Conservation (phyloP, 1,139 yeast genomes). For the Protomyces inouyei region DNA sequence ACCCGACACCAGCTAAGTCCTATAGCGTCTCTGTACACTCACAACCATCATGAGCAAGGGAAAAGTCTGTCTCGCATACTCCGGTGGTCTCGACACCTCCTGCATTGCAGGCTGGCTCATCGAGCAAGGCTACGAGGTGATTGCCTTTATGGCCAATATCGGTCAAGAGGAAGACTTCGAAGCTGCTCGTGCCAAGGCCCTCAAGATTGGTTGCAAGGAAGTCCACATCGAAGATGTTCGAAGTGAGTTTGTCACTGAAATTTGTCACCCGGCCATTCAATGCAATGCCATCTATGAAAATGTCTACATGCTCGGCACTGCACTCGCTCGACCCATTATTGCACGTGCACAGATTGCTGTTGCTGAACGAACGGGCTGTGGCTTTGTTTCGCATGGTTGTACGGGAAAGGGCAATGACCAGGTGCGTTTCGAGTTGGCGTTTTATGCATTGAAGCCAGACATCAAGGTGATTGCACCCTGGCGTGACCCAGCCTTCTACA, state of each 20-base stretch:
- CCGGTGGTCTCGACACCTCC: slow-evolving; percentile 98
- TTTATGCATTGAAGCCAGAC: slow-evolving; percentile 96
- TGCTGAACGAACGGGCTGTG: slow-evolving; percentile 96
- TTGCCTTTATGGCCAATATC: slow-evolving; percentile 58
- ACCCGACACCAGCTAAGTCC: not conserved
- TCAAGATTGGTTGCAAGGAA: slow-evolving; percentile 94
- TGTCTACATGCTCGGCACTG: slow-evolving; percentile 91
- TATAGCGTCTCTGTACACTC: too few species aligned
- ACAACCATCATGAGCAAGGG: slow-evolving; percentile 12
- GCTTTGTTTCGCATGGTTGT: slow-evolving; percentile 97
- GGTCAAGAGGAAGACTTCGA: slow-evolving; percentile 84
- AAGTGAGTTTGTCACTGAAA: slow-evolving; percentile 87
- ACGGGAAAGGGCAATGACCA: slow-evolving; percentile 99
- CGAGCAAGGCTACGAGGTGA: slow-evolving; percentile 95
- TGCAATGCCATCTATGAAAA: slow-evolving; percentile 96
- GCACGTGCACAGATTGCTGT: slow-evolving; percentile 97
- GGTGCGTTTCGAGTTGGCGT: slow-evolving; percentile 93
- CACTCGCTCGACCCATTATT: slow-evolving; percentile 96
- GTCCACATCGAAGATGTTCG: slow-evolving; percentile 92
- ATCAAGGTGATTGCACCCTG: slow-evolving; percentile 97
- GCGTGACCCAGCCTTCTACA: slow-evolving; percentile 94
- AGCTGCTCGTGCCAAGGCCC: slow-evolving; percentile 93
- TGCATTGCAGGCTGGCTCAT: slow-evolving; percentile 96
- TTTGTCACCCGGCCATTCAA: slow-evolving; percentile 90
- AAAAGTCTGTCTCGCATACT: slow-evolving; percentile 72